A percentile compares a stretch with the other conserved stretches of the same genome.
phyloP scores from a whole-genome alignment of 164 flowering plant species.

The Berberis thunbergii region DNA sequence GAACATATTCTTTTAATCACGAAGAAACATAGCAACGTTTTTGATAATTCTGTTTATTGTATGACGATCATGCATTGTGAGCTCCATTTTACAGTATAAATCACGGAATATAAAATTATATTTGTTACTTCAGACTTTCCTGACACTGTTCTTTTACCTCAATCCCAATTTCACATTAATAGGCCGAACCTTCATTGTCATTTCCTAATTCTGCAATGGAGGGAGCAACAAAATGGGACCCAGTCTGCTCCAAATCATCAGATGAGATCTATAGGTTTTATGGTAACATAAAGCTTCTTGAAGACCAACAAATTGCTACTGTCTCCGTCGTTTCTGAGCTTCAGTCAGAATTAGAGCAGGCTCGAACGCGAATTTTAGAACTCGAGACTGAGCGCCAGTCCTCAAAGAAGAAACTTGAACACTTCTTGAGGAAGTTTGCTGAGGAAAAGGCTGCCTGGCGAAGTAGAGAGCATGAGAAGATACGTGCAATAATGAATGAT shows the following conservation, averaged over 20 bases:
- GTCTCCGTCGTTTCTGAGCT: conserved; percentile 53
- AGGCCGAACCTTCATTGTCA: conserved; percentile 47
- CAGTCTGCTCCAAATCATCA: conserved; percentile 42
- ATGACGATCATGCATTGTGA: too few relatives aligned
- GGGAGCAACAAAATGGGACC: conserved; percentile 96
- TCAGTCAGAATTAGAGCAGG: conserved; percentile 67
- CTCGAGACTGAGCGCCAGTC: conserved; percentile 71
- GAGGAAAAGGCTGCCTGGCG: conserved; percentile 84
- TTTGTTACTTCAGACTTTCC: not conserved
- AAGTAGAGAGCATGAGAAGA: conserved; percentile 83
- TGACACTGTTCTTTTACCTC: conserved; percentile 1
- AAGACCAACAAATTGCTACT: conserved; percentile 42
- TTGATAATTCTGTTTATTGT: not conserved
- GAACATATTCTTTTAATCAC: too few relatives aligned
- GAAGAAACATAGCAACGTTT: not conserved
- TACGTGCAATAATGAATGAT: conserved; percentile 70
- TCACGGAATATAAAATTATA: not conserved
- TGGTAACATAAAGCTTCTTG: conserved; percentile 38
- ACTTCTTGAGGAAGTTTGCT: conserved; percentile 69
- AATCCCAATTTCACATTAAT: not conserved
- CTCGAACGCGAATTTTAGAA: conserved; percentile 61
- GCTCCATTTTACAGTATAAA: not conserved
- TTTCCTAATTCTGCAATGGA: conserved; percentile 67
- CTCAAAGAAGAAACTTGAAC: conserved; percentile 85
- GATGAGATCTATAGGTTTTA: conserved; percentile 37